A percentile compares a stretch with the other conserved stretches of the same genome.
phyloP scores from a whole-genome alignment of 2,329 filamentous ascomycete genomes.

The Cytospora chrysosperma region DNA sequence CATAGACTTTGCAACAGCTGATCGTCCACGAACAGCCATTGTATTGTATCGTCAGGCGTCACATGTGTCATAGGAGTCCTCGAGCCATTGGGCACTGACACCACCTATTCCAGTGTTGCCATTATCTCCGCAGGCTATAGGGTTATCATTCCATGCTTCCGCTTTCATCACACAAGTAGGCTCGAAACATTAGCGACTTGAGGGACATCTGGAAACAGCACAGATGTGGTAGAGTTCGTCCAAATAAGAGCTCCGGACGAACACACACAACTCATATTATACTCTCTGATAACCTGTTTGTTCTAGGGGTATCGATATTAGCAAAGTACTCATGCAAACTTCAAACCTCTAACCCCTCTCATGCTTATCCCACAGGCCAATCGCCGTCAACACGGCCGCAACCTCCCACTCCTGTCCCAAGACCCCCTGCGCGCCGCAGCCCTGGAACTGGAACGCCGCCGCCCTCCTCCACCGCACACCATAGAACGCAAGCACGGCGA shows the following conservation, averaged over 20 bases:
- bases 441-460: conserved; percentile 2
- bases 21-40: background rate
- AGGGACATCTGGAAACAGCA: too few species aligned
- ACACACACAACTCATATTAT: background rate
- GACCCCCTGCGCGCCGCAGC: conserved; percentile 6
- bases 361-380: conserved; percentile 9
- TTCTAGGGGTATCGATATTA: background rate
- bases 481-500: conserved; percentile 2
- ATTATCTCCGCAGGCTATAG: too few species aligned
- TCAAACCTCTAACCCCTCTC: background rate
- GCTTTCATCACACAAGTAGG: too few species aligned
- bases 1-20: background rate
- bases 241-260: too few species aligned
- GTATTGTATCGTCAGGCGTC: background rate
- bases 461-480: background rate
- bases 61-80: too few species aligned
- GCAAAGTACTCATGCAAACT: too few species aligned
- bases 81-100: too few species aligned
- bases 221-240: too few species aligned
- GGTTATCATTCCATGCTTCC: too few species aligned
- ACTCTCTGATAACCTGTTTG: background rate
- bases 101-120: too few species aligned
- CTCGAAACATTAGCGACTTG: too few species aligned
- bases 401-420: conserved; percentile 4
- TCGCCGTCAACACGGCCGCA: conserved; percentile 4